A percentile compares a stretch with the other conserved stretches of the same genome.
These are phyloP conservation scores for Phytopythium montanum DNA, from an alignment of 352 stramenopile genomes.

Conservation along the genomic window DNA sequence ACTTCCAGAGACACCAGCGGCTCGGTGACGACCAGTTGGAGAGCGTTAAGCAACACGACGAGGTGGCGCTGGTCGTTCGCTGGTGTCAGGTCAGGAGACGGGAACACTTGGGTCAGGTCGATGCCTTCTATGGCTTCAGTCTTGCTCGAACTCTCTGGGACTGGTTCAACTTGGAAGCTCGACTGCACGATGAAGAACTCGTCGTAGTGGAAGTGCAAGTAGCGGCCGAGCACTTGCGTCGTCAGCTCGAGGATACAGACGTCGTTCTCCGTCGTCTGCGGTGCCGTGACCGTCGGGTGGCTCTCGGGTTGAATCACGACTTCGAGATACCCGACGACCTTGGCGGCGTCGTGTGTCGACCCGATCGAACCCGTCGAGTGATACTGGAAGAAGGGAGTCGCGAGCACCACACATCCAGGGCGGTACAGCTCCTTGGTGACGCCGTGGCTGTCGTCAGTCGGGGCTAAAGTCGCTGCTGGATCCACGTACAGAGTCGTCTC, in stretches of 20 bases:
- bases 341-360: slow-evolving; percentile 15
- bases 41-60: slow-evolving; percentile 11
- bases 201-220: slow-evolving; percentile 75
- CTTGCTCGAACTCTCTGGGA: not conserved
- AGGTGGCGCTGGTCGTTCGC: slow-evolving; percentile 13
- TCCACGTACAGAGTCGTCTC: slow-evolving; percentile 22
- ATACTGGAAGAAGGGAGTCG: slow-evolving; percentile 44
- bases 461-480: slow-evolving; percentile 11
- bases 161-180: slow-evolving; percentile 3
- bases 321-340: slow-evolving; percentile 63
- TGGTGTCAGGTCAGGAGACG: slow-evolving; percentile 12
- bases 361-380: slow-evolving; percentile 23
- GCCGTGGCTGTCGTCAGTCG: slow-evolving; percentile 18
- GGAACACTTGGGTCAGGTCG: slow-evolving; percentile 13
- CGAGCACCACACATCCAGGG: slow-evolving; percentile 31
- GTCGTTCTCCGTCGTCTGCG: slow-evolving; percentile 47
- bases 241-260: slow-evolving; percentile 62
- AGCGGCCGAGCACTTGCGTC: slow-evolving; percentile 57
- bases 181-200: slow-evolving; percentile 49
- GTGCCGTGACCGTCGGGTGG: slow-evolving; percentile 6
- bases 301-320: slow-evolving; percentile 37
- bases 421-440: slow-evolving; percentile 36
- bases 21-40: slow-evolving; percentile 9
- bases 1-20: slow-evolving; percentile 14
- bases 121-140: slow-evolving; percentile 10